Evolutionary conservation across 768 basidiomycete genomes (phyloP), one percentile per base, ranked within the genome.

Genomic region (Tricholomella constricta): DNA sequence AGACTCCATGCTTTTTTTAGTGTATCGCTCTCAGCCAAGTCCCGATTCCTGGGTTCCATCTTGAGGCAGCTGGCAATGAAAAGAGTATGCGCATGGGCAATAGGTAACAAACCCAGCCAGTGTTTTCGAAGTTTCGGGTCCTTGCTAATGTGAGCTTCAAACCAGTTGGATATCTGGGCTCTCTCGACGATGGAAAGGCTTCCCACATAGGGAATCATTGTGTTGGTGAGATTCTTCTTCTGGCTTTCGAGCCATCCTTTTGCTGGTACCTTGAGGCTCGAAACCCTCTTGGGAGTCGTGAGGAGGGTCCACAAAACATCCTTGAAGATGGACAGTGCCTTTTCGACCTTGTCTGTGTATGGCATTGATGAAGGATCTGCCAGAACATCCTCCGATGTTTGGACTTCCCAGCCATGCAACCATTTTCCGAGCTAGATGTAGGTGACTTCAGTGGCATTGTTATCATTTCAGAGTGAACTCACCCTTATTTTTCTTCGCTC

Each of bases 151-250:
- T 63, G 45, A 6, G 4, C 22, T 7, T 69, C 63, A 43, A 65
- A 62, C 67, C 67, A 67, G 35, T 67, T 66, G 1, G 56, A 44
- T 10, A 66, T 48, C 42, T 59, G 48, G 17, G 65, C n/a, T n/a
- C n/a, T n/a, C n/a, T n/a, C n/a, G n/a, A n/a, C n/a, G n/a, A n/a
- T n/a, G n/a, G n/a, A n/a, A n/a, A n/a, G n/a, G n/a, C n/a, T n/a
- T n/a, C n/a, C n/a, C n/a, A n/a, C n/a, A n/a, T 34, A 57, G 3
- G 64, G 59, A 23, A 66, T 48, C 1, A 44, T 3, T 5, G 41
- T 20, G 1, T 2, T 45, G 1, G 6, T 12, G 9, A 43, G 19
- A 22, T 48, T 32, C 29, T 57, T 56, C 14, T 56, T 57, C 9
- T 17, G 9, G 8, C 11, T 10, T 31, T 59, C 40, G 8, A 69